Conservation (phyloP, 192 early-diverging fungal species). For the Gamsiella multidivaricata region DNA sequence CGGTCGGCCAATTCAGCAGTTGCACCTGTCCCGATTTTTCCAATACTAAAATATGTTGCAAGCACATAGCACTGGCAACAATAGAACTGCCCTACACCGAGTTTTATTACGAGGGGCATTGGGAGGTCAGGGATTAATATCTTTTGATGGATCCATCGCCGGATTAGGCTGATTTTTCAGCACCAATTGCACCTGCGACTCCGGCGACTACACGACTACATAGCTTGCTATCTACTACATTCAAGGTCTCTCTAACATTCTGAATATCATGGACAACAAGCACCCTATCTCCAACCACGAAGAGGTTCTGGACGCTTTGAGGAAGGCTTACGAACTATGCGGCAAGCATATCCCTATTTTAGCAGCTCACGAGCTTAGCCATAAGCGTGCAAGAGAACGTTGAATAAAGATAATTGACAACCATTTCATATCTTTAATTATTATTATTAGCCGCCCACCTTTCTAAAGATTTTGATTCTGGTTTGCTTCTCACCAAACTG, state of each 20-base stretch:
- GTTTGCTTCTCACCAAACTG: too few relatives aligned
- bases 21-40: slow-evolving; percentile 1
- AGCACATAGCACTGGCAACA: slow-evolving; percentile 12
- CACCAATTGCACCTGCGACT: too few relatives aligned
- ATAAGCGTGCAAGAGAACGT: neutral
- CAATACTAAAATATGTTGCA: slow-evolving; percentile 1
- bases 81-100: neutral
- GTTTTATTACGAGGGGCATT: neutral
- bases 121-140: neutral
- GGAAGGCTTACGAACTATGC: neutral
- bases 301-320: neutral
- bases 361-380: neutral
- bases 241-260: too few relatives aligned
- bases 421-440: too few relatives aligned
- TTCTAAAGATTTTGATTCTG: too few relatives aligned
- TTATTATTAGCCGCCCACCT: too few relatives aligned
- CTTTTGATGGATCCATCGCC: too few relatives aligned
- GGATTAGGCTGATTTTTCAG: too few relatives aligned
- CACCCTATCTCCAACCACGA: neutral
- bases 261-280: too few relatives aligned
- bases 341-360: neutral
- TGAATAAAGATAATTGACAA: too few relatives aligned
- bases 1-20: neutral
- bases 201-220: too few relatives aligned
- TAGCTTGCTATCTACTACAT: too few relatives aligned